A percentile compares a stretch with the other conserved stretches of the same genome.
Conservation (phyloP, 163 green algal species). For the Volvox carteri region DNA sequence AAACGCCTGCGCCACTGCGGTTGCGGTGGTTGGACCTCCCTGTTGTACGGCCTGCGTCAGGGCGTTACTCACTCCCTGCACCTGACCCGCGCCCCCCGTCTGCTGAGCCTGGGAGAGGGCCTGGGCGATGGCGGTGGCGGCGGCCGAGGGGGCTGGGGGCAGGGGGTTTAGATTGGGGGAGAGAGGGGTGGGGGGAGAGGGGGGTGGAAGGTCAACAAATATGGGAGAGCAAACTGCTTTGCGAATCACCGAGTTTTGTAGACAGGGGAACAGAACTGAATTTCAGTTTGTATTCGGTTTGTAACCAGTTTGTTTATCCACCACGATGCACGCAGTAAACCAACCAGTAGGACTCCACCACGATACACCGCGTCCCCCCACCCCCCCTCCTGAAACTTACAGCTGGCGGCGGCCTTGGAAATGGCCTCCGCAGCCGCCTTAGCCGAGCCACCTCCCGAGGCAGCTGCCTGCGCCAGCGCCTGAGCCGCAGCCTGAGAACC, state of each 20-base stretch:
- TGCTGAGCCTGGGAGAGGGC: neutral
- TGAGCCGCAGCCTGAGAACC: neutral
- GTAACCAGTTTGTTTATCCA: too few relatives aligned
- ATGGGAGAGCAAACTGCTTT: too few relatives aligned
- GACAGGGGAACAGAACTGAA: too few relatives aligned
- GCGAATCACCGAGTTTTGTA: too few relatives aligned
- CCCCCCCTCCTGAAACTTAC: too few relatives aligned
- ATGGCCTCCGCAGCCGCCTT: constrained; percentile 29
- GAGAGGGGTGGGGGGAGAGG: neutral
- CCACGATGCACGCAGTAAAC: too few relatives aligned
- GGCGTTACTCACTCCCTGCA: neutral
- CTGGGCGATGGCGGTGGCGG: neutral
- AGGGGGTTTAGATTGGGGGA: neutral
- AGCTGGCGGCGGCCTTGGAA: neutral
- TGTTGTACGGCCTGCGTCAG: constrained; percentile 41
- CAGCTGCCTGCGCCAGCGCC: constrained; percentile 9
- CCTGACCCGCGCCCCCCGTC: neutral
- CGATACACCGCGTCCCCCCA: too few relatives aligned
- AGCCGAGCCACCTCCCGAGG: neutral
- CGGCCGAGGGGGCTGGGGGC: constrained; percentile 1
- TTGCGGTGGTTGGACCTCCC: neutral
- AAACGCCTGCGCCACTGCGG: constrained; percentile 17
- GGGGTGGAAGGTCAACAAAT: neutral
- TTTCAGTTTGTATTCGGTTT: too few relatives aligned
- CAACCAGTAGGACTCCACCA: too few relatives aligned